Conservation (phyloP, 2,329 filamentous ascomycete species). For the Leptographium flavum region DNA sequence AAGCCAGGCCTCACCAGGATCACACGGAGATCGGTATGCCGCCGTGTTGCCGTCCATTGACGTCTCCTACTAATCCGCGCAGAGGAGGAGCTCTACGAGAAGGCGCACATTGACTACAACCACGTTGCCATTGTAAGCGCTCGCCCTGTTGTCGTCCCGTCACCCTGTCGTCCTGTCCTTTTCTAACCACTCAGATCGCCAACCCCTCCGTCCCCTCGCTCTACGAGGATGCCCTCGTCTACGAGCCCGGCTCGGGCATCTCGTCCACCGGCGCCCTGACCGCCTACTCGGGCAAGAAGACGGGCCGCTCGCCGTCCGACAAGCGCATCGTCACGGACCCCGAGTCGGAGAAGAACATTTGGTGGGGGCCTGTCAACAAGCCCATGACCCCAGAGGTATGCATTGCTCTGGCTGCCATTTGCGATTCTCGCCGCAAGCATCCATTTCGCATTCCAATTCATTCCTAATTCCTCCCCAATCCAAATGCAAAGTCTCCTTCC, state of each 20-base stretch:
- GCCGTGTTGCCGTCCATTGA: background rate
- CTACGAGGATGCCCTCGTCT: constrained; percentile 96
- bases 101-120: constrained; percentile 97
- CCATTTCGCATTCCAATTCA: constrained; percentile 4
- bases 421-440: constrained; percentile 9
- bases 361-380: constrained; percentile 99
- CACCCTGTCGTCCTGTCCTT: constrained; percentile 5
- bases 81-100: constrained; percentile 93
- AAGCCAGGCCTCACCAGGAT: constrained; percentile 52
- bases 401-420: background rate
- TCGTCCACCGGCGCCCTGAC: constrained; percentile 89
- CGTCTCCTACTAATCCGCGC: constrained; percentile 3
- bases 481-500: too few species aligned
- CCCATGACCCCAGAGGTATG: constrained; percentile 94
- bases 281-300: constrained; percentile 97
- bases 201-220: constrained; percentile 92
- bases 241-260: constrained; percentile 95
- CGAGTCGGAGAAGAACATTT: constrained; percentile 79
- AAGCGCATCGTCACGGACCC: constrained; percentile 95
- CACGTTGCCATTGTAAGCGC: constrained; percentile 86
- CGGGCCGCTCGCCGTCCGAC: constrained; percentile 87
- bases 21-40: constrained; percentile 75
- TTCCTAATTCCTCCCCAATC: background rate
- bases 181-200: constrained; percentile 40
- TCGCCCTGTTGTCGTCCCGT: background rate